Base-by-base conservation (phyloP, 2,329 filamentous ascomycete genomes). In the Gliomastix tumulicola region DNA sequence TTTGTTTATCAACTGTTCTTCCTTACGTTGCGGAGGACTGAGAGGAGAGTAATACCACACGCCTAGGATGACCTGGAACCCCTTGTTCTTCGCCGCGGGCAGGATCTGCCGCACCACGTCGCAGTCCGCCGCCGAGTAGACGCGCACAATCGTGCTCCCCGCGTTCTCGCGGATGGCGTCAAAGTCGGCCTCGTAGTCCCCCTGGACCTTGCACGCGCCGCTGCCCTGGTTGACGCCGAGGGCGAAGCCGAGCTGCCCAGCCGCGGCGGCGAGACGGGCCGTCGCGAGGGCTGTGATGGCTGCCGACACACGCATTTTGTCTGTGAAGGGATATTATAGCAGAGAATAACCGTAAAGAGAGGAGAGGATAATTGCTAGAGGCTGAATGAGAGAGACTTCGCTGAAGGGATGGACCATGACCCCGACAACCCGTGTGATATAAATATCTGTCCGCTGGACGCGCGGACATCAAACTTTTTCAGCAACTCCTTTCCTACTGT, bases 111-210 rank as follows among this genome's bases (percentile, higher is more conserved):
- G 19, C 4, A 21, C 18, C 30, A 38, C 36, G 27, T 38, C 36
- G 21, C 36, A 38, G 9, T 38, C 36, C 13, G 30, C 13, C 11
- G 36, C 36, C 13, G 30, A 27, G 21, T 21, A 38, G 31, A 38
- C 27, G 13, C 36, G 15, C 17, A 38, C 31, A 11, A 27, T 27
- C 5, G 12, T 33, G 23, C 36, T 38, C 11, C 30, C 21, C 3
- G 20, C 13, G 13, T 15, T 22, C 9, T 17, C 16, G 10, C 11
- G 7, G 21, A 38, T 38, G 20, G 36, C 36, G 17, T 38, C 7
- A 12, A 38, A 30, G 36, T 38, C 36, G 11, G 30, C 36, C 13
- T 20, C 30, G 15, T 38, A 38, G 21, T 38, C 36, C 16, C 13
- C 20, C 15, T 22, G 20, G 21, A 13, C 20, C 31, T 38, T 38